Percentiles rank a stretch among this genome's conserved stretches.
phyloP scores from a whole-genome alignment of 768 basidiomycete genomes.

The Boletellus ananiceps region DNA sequence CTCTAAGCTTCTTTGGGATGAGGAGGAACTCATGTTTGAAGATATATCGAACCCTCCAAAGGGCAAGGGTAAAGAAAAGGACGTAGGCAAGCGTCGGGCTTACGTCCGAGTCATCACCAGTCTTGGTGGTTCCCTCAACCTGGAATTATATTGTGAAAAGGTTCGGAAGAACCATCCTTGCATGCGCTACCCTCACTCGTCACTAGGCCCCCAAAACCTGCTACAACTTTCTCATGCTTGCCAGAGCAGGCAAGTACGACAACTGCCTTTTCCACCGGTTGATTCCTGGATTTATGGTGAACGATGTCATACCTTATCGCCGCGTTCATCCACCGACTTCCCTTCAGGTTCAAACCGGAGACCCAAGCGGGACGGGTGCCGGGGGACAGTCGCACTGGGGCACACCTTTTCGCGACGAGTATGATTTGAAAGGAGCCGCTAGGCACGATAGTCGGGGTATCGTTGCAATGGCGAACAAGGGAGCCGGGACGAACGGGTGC shows the following conservation, averaged over 20 bases:
- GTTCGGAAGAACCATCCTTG: conserved; percentile 31
- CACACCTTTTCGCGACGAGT: conserved; percentile 92
- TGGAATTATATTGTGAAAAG: conserved; percentile 88
- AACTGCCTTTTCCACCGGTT: conserved; percentile 86
- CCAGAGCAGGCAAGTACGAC: conserved; percentile 86
- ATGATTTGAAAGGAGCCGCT: conserved; percentile 81
- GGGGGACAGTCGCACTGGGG: conserved; percentile 95
- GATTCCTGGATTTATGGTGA: conserved; percentile 94
- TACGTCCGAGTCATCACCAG: conserved; percentile 96
- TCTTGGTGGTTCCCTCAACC: conserved; percentile 80
- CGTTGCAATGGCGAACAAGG: conserved; percentile 95
- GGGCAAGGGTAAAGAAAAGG: conserved; percentile 91
- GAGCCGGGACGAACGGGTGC: conserved; percentile 82
- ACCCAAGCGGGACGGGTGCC: conserved; percentile 92
- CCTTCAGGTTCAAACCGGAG: conserved; percentile 89
- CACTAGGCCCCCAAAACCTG: conserved; percentile 92
- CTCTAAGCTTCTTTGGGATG: conserved; percentile 91
- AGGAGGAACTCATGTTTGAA: conserved; percentile 99
- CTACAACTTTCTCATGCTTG: conserved; percentile 96
- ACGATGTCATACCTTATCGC: neutral
- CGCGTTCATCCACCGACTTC: conserved; percentile 2
- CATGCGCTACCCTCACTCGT: neutral
- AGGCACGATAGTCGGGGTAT: conserved; percentile 83
- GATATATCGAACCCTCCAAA: conserved; percentile 76
- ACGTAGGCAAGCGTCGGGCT: conserved; percentile 84